Base-by-base conservation (phyloP, 371 early-diverging fungal species). In the Mortierella sp. region DNA sequence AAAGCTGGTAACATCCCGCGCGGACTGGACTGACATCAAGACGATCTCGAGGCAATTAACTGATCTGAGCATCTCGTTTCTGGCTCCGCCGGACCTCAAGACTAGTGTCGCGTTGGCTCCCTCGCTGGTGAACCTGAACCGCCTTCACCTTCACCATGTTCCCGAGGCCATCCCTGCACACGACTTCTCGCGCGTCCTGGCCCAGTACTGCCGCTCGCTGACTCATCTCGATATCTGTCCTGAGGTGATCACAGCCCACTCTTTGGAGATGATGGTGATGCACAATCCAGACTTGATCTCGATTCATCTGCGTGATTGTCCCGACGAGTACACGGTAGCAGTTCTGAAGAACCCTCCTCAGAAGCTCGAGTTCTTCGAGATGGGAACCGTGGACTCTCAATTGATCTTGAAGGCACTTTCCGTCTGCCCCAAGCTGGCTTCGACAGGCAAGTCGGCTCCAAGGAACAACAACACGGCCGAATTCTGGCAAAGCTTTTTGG, bases 401-500 rank as follows among this genome's bases (percentile, higher is more conserved):
- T 29, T 76, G 62, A 68, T 76, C 34, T 65, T 76, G n/a, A 56
- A 46, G 65, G 77, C 77, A 0, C 46, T 76, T 19, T 57, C 65
- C 8, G 43, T 76, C 34, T 76, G 77, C 45, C 77, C 77, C 43
- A 68, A 54, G 27, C 45, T 76, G 65, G 60, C 65, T n/a, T 76
- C 76, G 22, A 76, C 69, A 12, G 76, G 76, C 53, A 76, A 76
- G 58, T 68, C 77, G 27, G 43, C 61, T 6, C 69, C 77, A 5
- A 55, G 77, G 25, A 63, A 76, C 58, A 65, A 64, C 43, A 68
- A 68, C 59, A 76, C 68, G 24, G 62, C 54, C 8, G 77, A 76
- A 34, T 76, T 68, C 39, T 76, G 77, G 77, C 57, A 60, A 50
- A 63, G 61, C 57, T 76, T 76, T 46, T 31, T 76, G 55, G 77